phyloP scores from a whole-genome alignment of 1,284 basidiomycete genomes.

The Austroboletus rostrupii region DNA sequence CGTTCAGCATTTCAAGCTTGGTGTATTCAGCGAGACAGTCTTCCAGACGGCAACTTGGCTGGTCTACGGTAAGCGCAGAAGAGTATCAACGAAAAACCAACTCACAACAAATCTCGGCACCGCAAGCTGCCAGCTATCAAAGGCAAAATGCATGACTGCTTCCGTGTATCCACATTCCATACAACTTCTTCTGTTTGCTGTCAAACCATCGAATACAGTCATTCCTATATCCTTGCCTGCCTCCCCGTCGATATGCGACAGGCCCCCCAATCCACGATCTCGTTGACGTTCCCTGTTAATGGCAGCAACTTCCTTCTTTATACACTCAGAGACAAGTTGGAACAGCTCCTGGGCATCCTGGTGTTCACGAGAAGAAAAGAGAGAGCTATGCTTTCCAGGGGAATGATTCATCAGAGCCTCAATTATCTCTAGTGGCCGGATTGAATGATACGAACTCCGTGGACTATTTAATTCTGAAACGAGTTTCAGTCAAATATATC shows the following conservation, averaged over 20 bases:
- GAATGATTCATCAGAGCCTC: constrained; percentile 59
- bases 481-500: constrained; percentile 11
- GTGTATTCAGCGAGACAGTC: constrained; percentile 80
- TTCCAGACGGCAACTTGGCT: constrained; percentile 61
- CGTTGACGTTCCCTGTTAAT: constrained; percentile 62
- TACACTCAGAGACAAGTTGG: constrained; percentile 81
- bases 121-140: constrained; percentile 78
- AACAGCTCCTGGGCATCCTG: constrained; percentile 97
- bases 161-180: constrained; percentile 82
- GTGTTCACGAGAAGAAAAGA: constrained; percentile 84
- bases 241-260: constrained; percentile 34
- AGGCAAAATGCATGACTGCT: constrained; percentile 82
- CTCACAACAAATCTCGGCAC: constrained; percentile 60
- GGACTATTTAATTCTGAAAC: constrained; percentile 69
- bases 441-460: constrained; percentile 49
- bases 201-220: constrained; percentile 77
- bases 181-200: constrained; percentile 79
- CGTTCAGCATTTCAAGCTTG: constrained; percentile 74
- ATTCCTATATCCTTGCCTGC: constrained; percentile 46
- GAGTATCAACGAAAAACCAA: constrained; percentile 9
- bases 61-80: constrained; percentile 9
- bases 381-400: constrained; percentile 52
- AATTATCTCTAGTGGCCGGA: constrained; percentile 72
- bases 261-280: constrained; percentile 63
- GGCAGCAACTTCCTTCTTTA: constrained; percentile 73